These are phyloP conservation scores for Lactifluus piperatus DNA, from an alignment of 768 basidiomycete species.

Conservation along the genomic window DNA sequence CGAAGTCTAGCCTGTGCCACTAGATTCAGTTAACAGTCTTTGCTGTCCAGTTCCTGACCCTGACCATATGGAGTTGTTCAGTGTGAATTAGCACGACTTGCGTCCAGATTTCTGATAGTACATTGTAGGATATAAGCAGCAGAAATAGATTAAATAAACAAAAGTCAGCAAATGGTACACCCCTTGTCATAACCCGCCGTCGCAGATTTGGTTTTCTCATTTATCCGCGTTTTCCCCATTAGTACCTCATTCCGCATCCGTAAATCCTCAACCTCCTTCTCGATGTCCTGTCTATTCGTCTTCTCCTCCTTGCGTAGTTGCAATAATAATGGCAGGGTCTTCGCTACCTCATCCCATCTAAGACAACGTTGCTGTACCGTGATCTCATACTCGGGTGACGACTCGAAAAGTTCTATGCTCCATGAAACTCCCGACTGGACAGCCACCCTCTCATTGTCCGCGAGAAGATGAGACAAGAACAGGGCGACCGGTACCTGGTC, in stretches of 20 bases:
- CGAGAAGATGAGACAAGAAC: constrained; percentile 17
- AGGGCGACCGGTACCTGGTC: constrained; percentile 16
- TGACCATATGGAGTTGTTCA: no score
- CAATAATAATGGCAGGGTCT: constrained; percentile 15
- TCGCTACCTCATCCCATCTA: constrained; percentile 14
- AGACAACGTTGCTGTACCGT: not conserved
- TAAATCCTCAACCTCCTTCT: constrained; percentile 20
- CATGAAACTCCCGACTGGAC: constrained; percentile 13
- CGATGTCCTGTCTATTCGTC: constrained; percentile 12
- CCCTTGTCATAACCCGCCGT: not conserved
- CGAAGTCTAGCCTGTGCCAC: not conserved
- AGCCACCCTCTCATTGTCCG: constrained; percentile 2
- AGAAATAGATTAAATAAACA: not conserved
- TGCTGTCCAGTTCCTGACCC: no score
- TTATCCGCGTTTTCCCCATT: constrained; percentile 5
- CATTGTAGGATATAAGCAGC: not conserved
- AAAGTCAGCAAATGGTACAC: constrained; percentile 8
- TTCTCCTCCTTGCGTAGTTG: constrained; percentile 17
- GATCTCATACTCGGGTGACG: not conserved
- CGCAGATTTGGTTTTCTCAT: not conserved
- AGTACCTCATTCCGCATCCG: constrained; percentile 20
- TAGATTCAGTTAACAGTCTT: no score
- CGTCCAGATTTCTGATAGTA: not conserved
- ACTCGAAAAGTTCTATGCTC: constrained; percentile 1
- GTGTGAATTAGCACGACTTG: no score